Conservation (phyloP, 1,139 yeast genomes). For the Candida albicans region DNA sequence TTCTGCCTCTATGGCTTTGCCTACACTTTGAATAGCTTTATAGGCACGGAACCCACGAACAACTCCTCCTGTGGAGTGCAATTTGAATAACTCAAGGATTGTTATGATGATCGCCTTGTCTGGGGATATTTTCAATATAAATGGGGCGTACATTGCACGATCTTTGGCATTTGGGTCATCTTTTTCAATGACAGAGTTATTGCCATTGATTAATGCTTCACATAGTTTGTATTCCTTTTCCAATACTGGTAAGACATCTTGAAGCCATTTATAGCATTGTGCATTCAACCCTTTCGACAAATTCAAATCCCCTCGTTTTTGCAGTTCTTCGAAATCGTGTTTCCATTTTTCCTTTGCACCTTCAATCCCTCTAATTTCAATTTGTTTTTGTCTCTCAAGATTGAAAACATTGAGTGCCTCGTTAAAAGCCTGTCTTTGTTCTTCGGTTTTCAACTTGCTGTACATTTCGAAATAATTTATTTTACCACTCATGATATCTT, state of each 20-base stretch:
- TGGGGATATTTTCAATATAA: conserved; percentile 65
- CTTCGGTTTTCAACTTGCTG: conserved; percentile 47
- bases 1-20: conserved; percentile 83
- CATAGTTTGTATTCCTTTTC: conserved; percentile 61
- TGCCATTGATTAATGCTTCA: conserved; percentile 28
- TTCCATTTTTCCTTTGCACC: conserved; percentile 91
- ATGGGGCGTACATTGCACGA: conserved; percentile 76
- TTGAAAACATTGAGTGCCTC: conserved; percentile 67
- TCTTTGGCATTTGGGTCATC: conserved; percentile 32
- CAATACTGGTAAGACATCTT: conserved; percentile 66
- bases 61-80: conserved; percentile 74
- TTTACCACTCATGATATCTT: conserved; percentile 9
- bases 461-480: conserved; percentile 66
- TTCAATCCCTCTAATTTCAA: conserved; percentile 79
- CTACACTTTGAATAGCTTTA: conserved; percentile 76
- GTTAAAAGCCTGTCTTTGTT: conserved; percentile 60
- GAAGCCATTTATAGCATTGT: conserved; percentile 77
- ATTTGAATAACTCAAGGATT: conserved; percentile 74
- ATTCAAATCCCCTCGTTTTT: conserved; percentile 59
- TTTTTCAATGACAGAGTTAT: conserved; percentile 14
- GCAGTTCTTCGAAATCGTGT: conserved; percentile 72
- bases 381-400: conserved; percentile 66
- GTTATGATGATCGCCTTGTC: conserved; percentile 84
- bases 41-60: conserved; percentile 87
- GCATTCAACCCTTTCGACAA: conserved; percentile 65